A percentile compares a stretch with the other conserved stretches of the same genome.
These are phyloP conservation scores for Colletotrichum echinochloae DNA, from an alignment of 2,329 filamentous ascomycete genomes.

Conservation along the genomic window DNA sequence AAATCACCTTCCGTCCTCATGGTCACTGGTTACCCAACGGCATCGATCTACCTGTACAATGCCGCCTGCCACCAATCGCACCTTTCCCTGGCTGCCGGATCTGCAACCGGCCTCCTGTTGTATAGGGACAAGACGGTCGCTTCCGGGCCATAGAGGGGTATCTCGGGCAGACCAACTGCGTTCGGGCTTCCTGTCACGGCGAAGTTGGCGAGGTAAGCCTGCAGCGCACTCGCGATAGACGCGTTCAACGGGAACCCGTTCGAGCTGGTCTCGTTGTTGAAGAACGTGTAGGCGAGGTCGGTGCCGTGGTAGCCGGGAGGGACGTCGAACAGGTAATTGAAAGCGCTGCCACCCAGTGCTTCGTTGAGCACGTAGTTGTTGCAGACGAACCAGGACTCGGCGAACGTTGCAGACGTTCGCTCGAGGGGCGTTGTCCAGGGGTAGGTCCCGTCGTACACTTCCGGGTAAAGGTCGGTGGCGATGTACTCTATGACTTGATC, in stretches of 20 bases:
- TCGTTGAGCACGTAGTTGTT: background rate
- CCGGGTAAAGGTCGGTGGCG: conserved; percentile 56
- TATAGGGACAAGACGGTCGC: conserved; percentile 29
- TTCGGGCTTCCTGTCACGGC: conserved; percentile 47
- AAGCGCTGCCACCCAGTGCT: background rate
- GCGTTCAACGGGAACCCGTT: background rate
- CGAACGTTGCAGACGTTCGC: conserved; percentile 43
- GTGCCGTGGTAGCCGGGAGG: background rate
- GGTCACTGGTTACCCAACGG: too few species aligned
- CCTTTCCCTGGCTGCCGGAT: conserved; percentile 43
- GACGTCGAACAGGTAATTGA: background rate
- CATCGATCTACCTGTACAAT: background rate
- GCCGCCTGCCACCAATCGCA: conserved; percentile 46
- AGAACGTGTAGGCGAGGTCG: background rate
- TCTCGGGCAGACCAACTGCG: background rate
- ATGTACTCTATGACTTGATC: background rate
- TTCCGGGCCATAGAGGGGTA: conserved; percentile 29
- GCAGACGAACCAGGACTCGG: background rate
- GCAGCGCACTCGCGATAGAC: conserved; percentile 46
- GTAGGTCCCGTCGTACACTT: background rate
- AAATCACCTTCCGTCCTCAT: too few species aligned
- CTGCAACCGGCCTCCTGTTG: conserved; percentile 6
- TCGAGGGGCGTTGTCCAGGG: conserved; percentile 47
- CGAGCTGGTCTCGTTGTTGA: background rate
- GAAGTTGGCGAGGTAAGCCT: conserved; percentile 50